phyloP scores from a whole-genome alignment of 2,329 filamentous ascomycete genomes.

The Capronia americana region DNA sequence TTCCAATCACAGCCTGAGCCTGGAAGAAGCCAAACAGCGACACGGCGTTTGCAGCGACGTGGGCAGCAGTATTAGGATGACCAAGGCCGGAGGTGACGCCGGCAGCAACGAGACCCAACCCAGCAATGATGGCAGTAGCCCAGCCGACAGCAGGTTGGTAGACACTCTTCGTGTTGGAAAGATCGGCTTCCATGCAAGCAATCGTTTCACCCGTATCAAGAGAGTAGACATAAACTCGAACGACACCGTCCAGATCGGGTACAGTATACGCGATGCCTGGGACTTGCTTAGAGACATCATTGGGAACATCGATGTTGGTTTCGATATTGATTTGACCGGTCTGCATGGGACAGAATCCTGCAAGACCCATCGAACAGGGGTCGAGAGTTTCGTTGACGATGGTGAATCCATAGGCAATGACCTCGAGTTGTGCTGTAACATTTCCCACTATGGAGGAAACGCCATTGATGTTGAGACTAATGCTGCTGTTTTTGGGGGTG shows the following conservation, averaged over 20 bases:
- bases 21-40: constrained; percentile 97
- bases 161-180: constrained; percentile 92
- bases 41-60: constrained; percentile 90
- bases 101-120: constrained; percentile 80
- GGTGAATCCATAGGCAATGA: constrained; percentile 82
- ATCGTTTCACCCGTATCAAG: constrained; percentile 68
- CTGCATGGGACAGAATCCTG: constrained; percentile 88
- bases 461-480: constrained; percentile 77
- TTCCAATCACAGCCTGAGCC: constrained; percentile 86
- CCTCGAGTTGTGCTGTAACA: constrained; percentile 75
- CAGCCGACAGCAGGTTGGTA: constrained; percentile 88
- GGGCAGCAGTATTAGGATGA: constrained; percentile 91
- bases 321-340: constrained; percentile 79
- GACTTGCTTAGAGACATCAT: constrained; percentile 67
- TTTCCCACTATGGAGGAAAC: constrained; percentile 84
- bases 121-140: constrained; percentile 86
- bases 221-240: constrained; percentile 80
- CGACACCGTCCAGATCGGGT: constrained; percentile 86
- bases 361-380: constrained; percentile 73
- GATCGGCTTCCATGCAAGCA: constrained; percentile 83
- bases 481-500: constrained; percentile 68
- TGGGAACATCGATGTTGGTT: constrained; percentile 69
- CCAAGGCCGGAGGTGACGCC: constrained; percentile 88
- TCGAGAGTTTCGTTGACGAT: constrained; percentile 72
- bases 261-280: constrained; percentile 88